Evolutionary conservation across 2,329 filamentous ascomycete species (phyloP), one percentile per base, ranked within the genome.

Genomic region (Botrytis galanthina): DNA sequence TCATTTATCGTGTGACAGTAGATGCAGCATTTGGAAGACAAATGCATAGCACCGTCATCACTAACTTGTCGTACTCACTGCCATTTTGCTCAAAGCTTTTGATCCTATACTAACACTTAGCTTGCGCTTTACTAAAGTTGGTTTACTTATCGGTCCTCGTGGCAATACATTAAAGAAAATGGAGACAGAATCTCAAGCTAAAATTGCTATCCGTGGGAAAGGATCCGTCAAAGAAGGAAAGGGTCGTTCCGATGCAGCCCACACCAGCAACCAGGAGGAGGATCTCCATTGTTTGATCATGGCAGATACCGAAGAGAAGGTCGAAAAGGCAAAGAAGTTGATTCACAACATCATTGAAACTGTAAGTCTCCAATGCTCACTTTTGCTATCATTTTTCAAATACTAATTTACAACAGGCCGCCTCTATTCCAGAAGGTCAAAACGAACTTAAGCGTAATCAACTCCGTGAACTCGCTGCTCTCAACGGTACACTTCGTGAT

Each of bases 151-250:
- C 91, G 96, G 96, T 85, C 96, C 96, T 85, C 96, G 96, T 95
- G 96, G 96, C 85, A 99, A 99, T 84, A 99, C 96, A 79, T 86
- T 99, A 82, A 99, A 99, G 87, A 99, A 98, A 84, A 99, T 99
- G 96, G 96, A 99, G 84, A 90, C 92, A 81, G 95, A 99, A 85
- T 99, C 96, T 73, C 92, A 92, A 77, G 96, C 96, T 83, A 99
- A 99, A 85, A 99, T 99, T 86, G 96, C 96, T 79, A 99, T 99
- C 82, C 95, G 96, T 85, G 96, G 96, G 87, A 99, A 99, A 86
- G 96, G 96, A 83, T 99, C 96, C 80, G 96, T 99, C 83, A 99
- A 99, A 85, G 96, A 99, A 89, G 96, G 96, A 87, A 99, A 99
- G 84, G 96, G 96, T 79, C 94, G 96, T 79, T 98, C 96, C 86